Evolutionary conservation across 768 basidiomycete genomes (phyloP).

Genomic region (Agrocybe chaxingu): DNA sequence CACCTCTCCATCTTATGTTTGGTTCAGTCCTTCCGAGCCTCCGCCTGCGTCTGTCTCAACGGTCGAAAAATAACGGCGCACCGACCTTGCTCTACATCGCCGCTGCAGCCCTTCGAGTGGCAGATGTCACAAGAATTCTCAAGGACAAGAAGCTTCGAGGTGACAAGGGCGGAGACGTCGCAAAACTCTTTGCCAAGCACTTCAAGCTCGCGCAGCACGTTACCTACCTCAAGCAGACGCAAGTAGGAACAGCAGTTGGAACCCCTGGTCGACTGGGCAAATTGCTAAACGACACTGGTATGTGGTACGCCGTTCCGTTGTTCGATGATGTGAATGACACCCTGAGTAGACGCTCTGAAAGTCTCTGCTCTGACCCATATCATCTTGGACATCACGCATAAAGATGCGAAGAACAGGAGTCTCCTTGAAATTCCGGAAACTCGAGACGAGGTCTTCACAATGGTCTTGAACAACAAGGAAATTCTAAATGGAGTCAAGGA

Average conservation of each 20-base stretch:
- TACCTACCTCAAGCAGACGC: slow-evolving; percentile 79
- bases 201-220: slow-evolving; percentile 89
- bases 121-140: slow-evolving; percentile 76
- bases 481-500: slow-evolving; percentile 61
- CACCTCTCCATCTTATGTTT: background rate
- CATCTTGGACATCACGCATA: slow-evolving; percentile 72
- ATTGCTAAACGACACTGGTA: slow-evolving; percentile 70
- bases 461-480: slow-evolving; percentile 60
- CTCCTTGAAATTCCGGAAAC: slow-evolving; percentile 84
- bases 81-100: slow-evolving; percentile 85
- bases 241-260: slow-evolving; percentile 84
- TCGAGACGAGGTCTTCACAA: slow-evolving; percentile 76
- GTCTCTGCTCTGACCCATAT: slow-evolving; percentile 80
- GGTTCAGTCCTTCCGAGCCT: slow-evolving; percentile 63
- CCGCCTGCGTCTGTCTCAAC: slow-evolving; percentile 68
- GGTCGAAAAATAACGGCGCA: slow-evolving; percentile 74
- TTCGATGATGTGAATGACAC: slow-evolving; percentile 1
- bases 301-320: slow-evolving; percentile 13
- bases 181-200: slow-evolving; percentile 94
- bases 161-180: slow-evolving; percentile 87
- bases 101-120: slow-evolving; percentile 89
- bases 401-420: slow-evolving; percentile 72
- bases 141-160: slow-evolving; percentile 67
- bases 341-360: slow-evolving; percentile 58
- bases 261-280: slow-evolving; percentile 92